A percentile compares a stretch with the other conserved stretches of the same genome.
phyloP scores from a whole-genome alignment of 805 yeast species.

The Blastobotrys parvus region DNA sequence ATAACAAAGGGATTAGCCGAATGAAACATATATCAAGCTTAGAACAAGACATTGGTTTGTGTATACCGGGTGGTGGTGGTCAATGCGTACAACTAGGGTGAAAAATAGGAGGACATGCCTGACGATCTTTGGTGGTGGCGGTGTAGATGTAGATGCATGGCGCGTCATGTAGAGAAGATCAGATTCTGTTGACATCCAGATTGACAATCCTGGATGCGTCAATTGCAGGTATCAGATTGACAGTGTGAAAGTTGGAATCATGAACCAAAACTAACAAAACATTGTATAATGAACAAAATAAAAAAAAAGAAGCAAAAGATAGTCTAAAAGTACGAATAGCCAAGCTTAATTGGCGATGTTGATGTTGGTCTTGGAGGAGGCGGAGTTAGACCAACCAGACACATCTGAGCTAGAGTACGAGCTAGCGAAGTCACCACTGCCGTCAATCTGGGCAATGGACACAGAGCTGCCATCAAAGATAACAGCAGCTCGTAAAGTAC shows the following conservation, averaged over 20 bases:
- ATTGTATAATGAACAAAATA: background rate
- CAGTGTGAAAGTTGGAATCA: background rate
- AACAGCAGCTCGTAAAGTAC: conserved; percentile 83
- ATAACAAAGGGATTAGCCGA: no score
- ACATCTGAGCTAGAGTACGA: conserved; percentile 2
- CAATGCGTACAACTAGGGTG: no score
- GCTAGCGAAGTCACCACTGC: conserved; percentile 3
- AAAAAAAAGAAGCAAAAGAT: background rate
- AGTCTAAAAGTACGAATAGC: background rate
- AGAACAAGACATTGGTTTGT: no score
- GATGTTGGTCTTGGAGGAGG: background rate
- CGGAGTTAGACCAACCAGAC: background rate
- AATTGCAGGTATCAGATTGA: background rate
- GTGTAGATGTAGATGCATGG: no score
- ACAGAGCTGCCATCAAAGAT: conserved; percentile 44
- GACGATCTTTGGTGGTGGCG: no score
- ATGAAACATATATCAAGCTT: no score
- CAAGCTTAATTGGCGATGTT: background rate
- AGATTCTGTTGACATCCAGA: no score
- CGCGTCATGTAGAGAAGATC: no score
- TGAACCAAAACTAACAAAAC: background rate
- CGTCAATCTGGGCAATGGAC: conserved; percentile 7
- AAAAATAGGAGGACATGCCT: no score
- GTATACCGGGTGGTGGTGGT: no score
- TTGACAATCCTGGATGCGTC: no score